phyloP scores from a whole-genome alignment of 2,329 filamentous ascomycete genomes.

The Penicillium sp. region DNA sequence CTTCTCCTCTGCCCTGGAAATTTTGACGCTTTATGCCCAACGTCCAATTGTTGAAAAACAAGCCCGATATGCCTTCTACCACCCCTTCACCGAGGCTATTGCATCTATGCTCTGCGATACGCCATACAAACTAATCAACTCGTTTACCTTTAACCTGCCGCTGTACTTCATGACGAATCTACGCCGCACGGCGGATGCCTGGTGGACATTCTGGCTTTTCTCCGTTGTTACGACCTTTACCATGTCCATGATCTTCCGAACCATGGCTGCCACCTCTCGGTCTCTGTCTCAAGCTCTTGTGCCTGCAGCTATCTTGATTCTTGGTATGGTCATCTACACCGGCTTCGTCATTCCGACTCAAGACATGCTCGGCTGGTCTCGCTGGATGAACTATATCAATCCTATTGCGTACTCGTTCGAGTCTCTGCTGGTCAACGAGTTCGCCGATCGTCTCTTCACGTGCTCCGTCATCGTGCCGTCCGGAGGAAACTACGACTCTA shows the following conservation, averaged over 20 bases:
- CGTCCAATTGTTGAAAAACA: conserved; percentile 92
- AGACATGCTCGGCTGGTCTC: conserved; percentile 74
- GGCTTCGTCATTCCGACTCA: conserved; percentile 42
- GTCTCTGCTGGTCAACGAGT: conserved; percentile 78
- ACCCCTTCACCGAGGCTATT: conserved; percentile 83
- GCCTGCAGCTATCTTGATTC: conserved; percentile 50
- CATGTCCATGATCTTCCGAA: conserved; percentile 85
- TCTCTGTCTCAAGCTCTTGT: conserved; percentile 59
- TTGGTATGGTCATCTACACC: conserved; percentile 46
- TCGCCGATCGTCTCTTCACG: conserved; percentile 59
- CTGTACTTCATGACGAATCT: conserved; percentile 88
- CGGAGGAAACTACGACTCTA: conserved; percentile 35
- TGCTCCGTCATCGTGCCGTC: conserved; percentile 42
- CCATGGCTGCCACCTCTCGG: conserved; percentile 70
- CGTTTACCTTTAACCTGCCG: conserved; percentile 71
- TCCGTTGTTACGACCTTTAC: conserved; percentile 68
- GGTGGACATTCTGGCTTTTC: conserved; percentile 82
- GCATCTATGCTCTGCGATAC: conserved; percentile 82
- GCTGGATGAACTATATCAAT: conserved; percentile 79
- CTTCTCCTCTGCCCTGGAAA: conserved; percentile 76
- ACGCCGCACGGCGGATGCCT: conserved; percentile 66
- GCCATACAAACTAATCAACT: conserved; percentile 75
- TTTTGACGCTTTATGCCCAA: conserved; percentile 81
- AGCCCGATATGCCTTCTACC: conserved; percentile 78
- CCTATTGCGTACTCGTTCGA: conserved; percentile 79